Base-by-base conservation (phyloP, 768 basidiomycete species). In the Amanita brunnescens region DNA sequence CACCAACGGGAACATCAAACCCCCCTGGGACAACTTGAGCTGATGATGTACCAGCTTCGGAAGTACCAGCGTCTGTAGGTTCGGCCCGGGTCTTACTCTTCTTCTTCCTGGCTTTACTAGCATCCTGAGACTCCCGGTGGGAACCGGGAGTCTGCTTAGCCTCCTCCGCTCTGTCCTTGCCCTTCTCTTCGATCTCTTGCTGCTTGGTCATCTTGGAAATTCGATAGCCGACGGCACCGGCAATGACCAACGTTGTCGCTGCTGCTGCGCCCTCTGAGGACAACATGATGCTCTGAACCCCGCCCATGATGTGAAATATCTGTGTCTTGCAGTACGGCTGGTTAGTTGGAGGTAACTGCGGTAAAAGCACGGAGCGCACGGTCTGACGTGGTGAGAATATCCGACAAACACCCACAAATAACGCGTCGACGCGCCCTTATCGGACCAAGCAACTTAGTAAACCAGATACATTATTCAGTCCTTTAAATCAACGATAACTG, bases 401-500 rank as follows among this genome's bases (percentile, higher is more conserved):
- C 5, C 12, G 20, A 35, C 38, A 39, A 40, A 47, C 40, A 53
- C 5, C 2, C 10, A 3, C 39, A 53, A 53, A 53, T 41, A 53
- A 53, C 52, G 52, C 52, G 52, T 48, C 38, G 32, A 38, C 29
- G 30, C 24, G 38, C 12, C 6, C 18, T 26, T 24, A 20, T 26
- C 40, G 2, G 32, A 29, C n/a, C 5, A 38, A 45, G n/a, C 16
- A 45, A 7, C 3, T 29, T 29, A 3, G 7, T 4, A 29, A 4
- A 29, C 26, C 26, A 29, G 3, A 4, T 7, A 7, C 26, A 29
- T 29, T 29, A 29, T 29, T 29, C n/a, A 18, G 49, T 72, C 70
- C 49, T 60, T 64, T 51, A 77, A 53, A 60, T 76, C 73, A 0
- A 76, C 70, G 16, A 76, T 61, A 21, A 75, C 64, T 37, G 76